Conservation (phyloP, 805 yeast genomes). For the Ascoidea asiatica region DNA sequence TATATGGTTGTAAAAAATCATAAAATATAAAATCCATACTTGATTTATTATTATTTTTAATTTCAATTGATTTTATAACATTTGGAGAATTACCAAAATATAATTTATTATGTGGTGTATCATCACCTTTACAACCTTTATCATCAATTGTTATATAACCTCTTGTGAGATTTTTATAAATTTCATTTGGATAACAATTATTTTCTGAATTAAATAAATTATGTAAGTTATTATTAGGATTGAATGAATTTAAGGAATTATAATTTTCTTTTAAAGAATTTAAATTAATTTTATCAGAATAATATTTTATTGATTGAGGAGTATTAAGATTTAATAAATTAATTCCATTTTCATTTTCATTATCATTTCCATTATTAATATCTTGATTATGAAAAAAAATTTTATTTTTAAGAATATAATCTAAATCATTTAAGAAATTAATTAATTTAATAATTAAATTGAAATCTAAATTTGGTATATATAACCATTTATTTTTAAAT, state of each 20-base stretch:
- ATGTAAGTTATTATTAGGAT: too few species aligned
- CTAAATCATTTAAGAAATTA: slow-evolving; percentile 40
- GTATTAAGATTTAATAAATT: slow-evolving; percentile 4
- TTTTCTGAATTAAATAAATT: too few species aligned
- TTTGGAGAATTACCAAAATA: slow-evolving; percentile 58
- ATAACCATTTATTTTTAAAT: slow-evolving; percentile 69
- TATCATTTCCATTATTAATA: slow-evolving; percentile 3
- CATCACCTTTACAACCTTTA: slow-evolving; percentile 80
- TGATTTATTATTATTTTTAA: slow-evolving; percentile 15
- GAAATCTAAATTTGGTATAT: slow-evolving; percentile 43
- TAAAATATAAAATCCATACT: slow-evolving; percentile 63
- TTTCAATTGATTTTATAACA: slow-evolving; percentile 43
- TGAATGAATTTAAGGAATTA: too few species aligned
- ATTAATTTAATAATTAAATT: slow-evolving; percentile 40
- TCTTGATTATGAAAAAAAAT: not conserved
- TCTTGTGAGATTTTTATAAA: slow-evolving; percentile 22
- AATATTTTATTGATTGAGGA: slow-evolving; percentile 10
- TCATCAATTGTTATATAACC: slow-evolving; percentile 85
- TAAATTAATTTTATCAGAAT: slow-evolving; percentile 8
- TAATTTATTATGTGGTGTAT: slow-evolving; percentile 51
- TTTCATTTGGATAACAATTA: not conserved
- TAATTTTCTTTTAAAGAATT: too few species aligned
- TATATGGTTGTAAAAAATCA: slow-evolving; percentile 51
- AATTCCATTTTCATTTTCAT: not conserved
- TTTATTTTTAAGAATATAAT: slow-evolving; percentile 22